A percentile compares a stretch with the other conserved stretches of the same genome.
These are phyloP conservation scores for Ambrosiella xylebori DNA, from an alignment of 2,329 filamentous ascomycete genomes.

Conservation along the genomic window DNA sequence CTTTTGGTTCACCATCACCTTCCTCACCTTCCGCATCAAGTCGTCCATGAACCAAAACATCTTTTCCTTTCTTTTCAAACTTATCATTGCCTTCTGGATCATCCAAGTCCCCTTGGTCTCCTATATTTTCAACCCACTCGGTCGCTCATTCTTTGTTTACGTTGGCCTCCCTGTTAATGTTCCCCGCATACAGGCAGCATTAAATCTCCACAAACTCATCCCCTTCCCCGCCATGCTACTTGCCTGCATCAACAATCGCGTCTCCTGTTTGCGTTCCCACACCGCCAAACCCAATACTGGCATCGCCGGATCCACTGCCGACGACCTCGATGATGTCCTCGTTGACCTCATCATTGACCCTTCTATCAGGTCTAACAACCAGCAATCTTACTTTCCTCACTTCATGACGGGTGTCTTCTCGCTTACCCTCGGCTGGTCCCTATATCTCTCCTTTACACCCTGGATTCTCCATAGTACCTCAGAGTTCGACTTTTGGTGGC, in stretches of 20 bases:
- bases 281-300: slow-evolving; percentile 4
- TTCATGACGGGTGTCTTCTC: no score
- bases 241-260: background rate
- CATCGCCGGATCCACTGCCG: background rate
- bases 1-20: slow-evolving; percentile 7
- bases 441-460: slow-evolving; percentile 17
- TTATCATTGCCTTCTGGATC: slow-evolving; percentile 6
- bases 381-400: slow-evolving; percentile 6
- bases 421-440: no score
- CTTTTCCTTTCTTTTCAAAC: slow-evolving; percentile 7
- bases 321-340: slow-evolving; percentile 8
- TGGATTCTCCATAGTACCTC: slow-evolving; percentile 19
- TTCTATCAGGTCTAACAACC: slow-evolving; percentile 15
- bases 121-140: slow-evolving; percentile 5
- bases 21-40: slow-evolving; percentile 1
- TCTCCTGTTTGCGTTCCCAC: slow-evolving; percentile 1
- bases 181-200: background rate
- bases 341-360: slow-evolving; percentile 4
- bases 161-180: background rate
- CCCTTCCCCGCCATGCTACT: slow-evolving; percentile 5
- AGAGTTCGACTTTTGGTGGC: slow-evolving; percentile 33
- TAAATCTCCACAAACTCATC: slow-evolving; percentile 2
- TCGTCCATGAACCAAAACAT: slow-evolving; percentile 8
- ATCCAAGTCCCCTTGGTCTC: slow-evolving; percentile 5
- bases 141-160: background rate